These are phyloP conservation scores for Cyanidium caldarium DNA, from an alignment of 23 red algal genomes.

Conservation along the genomic window DNA sequence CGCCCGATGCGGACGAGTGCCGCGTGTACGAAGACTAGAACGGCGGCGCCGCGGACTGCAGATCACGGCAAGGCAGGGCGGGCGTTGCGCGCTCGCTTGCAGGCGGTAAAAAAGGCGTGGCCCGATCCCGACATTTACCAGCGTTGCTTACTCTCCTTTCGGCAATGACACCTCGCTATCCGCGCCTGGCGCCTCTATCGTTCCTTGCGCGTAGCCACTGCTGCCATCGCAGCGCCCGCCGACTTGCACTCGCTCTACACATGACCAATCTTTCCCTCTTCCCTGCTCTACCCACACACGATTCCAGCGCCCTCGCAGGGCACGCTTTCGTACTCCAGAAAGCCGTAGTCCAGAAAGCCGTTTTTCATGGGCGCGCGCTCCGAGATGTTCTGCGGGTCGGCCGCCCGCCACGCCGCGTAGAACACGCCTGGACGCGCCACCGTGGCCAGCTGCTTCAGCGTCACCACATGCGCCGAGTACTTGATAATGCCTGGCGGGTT, in stretches of 20 bases:
- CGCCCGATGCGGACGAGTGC: conserved; percentile 96
- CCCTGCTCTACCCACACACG: not conserved
- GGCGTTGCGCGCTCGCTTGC: too few relatives aligned
- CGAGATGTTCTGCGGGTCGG: not conserved
- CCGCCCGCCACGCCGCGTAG: conserved; percentile 3
- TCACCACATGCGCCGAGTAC: not conserved
- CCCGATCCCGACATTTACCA: too few relatives aligned
- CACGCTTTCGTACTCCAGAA: not conserved
- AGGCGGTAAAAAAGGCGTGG: too few relatives aligned
- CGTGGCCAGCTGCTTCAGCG: conserved; percentile 2
- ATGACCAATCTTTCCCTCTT: too few relatives aligned
- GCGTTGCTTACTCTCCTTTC: too few relatives aligned
- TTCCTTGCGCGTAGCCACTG: too few relatives aligned
- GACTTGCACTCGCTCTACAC: too few relatives aligned
- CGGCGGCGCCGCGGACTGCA: not conserved
- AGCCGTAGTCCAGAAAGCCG: not conserved
- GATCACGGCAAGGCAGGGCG: too few relatives aligned
- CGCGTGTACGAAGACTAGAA: conserved; percentile 64
- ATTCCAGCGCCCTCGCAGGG: not conserved
- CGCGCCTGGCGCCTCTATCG: too few relatives aligned
- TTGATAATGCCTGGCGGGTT: not conserved
- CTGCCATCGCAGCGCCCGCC: too few relatives aligned
- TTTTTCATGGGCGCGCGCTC: not conserved
- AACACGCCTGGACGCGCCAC: not conserved
- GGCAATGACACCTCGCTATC: too few relatives aligned